phyloP scores from a whole-genome alignment of 345 rosid species.

The Aquilaria malaccensis region DNA sequence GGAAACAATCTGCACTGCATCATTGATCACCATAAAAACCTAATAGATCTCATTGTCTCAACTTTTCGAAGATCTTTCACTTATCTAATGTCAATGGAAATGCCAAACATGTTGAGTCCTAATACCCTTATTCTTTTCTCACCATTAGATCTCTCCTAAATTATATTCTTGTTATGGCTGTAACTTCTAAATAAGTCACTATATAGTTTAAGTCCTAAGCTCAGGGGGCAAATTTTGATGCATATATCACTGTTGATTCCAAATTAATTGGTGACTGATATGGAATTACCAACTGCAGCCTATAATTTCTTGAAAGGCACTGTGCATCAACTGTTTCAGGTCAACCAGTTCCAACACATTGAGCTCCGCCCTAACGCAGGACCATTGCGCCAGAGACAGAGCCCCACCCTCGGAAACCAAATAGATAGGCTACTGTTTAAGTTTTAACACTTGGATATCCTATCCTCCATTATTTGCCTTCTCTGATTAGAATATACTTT shows the following conservation, averaged over 20 bases:
- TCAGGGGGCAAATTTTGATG: constrained; percentile 25
- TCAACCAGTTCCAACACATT: constrained; percentile 29
- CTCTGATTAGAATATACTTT: constrained; percentile 22
- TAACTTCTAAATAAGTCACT: constrained; percentile 19
- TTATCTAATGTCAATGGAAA: constrained; percentile 34
- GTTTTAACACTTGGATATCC: not conserved
- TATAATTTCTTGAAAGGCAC: constrained; percentile 5
- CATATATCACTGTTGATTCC: constrained; percentile 31
- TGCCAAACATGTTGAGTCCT: constrained; percentile 11
- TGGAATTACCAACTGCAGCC: constrained; percentile 6
- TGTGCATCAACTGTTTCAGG: constrained; percentile 1
- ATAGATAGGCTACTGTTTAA: constrained; percentile 46
- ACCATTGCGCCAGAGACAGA: constrained; percentile 73
- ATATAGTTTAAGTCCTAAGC: constrained; percentile 11
- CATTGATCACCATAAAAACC: constrained; percentile 20
- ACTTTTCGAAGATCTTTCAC: constrained; percentile 4
- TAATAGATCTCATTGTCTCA: constrained; percentile 15
- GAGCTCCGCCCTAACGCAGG: constrained; percentile 36
- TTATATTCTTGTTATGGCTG: constrained; percentile 8
- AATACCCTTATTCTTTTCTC: not conserved
- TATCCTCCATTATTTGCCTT: constrained; percentile 28
- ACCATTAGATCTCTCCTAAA: constrained; percentile 27
- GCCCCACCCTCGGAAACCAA: constrained; percentile 8
- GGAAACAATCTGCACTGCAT: constrained; percentile 26
- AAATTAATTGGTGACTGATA: constrained; percentile 15